Base-by-base conservation (phyloP, 495 filamentous ascomycete genomes). In the Podospora bellae-mahoneyi region DNA sequence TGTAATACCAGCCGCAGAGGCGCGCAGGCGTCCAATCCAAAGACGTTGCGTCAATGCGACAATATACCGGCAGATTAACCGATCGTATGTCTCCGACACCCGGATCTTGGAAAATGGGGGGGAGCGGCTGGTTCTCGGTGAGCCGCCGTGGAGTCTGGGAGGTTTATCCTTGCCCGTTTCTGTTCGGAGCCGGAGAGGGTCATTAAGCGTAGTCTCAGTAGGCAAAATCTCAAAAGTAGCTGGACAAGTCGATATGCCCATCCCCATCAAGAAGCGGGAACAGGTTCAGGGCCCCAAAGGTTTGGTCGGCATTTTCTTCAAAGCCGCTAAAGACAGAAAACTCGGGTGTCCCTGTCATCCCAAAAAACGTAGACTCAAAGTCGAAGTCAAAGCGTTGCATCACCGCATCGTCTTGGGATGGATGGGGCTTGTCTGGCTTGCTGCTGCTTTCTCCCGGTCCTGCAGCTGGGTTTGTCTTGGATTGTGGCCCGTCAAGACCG, bases 231-330 rank as follows among this genome's bases (percentile, higher is more conserved):
- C 70, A 79, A 34, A 81, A 73, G 53, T 78, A 79, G 66, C 81
- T 78, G 4, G 78, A 78, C 61, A 82, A 72, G 66, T 82, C 80
- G 39, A 82, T 81, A 53, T 82, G 80, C 0, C 80, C 80, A 60
- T 79, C 78, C 3, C 75, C 74, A 56, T 82, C 80, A 6, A 82
- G 72, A 62, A 82, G 39, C n/a, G 80, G 79, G 39, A 81, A 82
- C 2, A 82, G 62, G 54, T 81, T 81, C 54, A 82, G 69, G 2
- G 79, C 78, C 2, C 80, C 78, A 67, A 81, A 80, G 18, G 75
- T 73, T 10, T 80, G 76, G 27, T 81, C 78, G 13, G 74, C 62
- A 9, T 75, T 76, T 30, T 72, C 61, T 10, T 74, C 73, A 10
- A 77, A 64, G 48, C 71, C 70, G 32, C 69, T 71, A 60, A 74